A percentile compares a stretch with the other conserved stretches of the same genome.
phyloP scores from a whole-genome alignment of 179 eudicot genomes.

The Camellia oleifera region DNA sequence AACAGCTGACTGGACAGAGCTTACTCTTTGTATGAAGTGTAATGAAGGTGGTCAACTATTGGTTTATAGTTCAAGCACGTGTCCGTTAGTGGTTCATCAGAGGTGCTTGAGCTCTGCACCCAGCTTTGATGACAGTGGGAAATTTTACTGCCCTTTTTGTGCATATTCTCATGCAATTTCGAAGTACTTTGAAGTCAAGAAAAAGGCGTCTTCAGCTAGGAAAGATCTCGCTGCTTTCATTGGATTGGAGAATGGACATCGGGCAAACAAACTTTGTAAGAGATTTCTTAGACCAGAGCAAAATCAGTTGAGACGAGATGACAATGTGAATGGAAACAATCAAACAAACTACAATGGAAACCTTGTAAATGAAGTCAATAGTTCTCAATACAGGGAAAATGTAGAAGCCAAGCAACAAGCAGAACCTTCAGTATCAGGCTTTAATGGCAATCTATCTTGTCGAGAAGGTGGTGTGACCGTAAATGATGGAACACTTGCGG shows the following conservation, averaged over 20 bases:
- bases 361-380: slow-evolving; percentile 3
- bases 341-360: slow-evolving; percentile 12
- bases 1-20: slow-evolving; percentile 36
- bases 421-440: slow-evolving; percentile 20
- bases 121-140: slow-evolving; percentile 44
- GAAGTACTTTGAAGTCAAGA: slow-evolving; percentile 46
- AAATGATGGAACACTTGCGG: not conserved
- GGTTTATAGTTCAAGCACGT: slow-evolving; percentile 48
- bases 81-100: slow-evolving; percentile 64
- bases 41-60: slow-evolving; percentile 53
- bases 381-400: not conserved
- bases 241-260: slow-evolving; percentile 28
- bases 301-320: slow-evolving; percentile 22
- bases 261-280: slow-evolving; percentile 19
- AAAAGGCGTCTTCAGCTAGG: slow-evolving; percentile 38
- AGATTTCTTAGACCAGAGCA: slow-evolving; percentile 19
- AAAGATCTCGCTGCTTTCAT: slow-evolving; percentile 49
- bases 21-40: slow-evolving; percentile 62
- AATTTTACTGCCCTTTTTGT: slow-evolving; percentile 80
- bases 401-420: slow-evolving; percentile 10
- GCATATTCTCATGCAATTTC: slow-evolving; percentile 62
- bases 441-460: slow-evolving; percentile 16
- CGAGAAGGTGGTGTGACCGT: slow-evolving; percentile 14
- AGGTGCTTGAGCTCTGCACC: slow-evolving; percentile 59
- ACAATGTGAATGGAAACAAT: slow-evolving; percentile 4